Conservation (phyloP, 1,284 basidiomycete species). For the Erythrobasidium hasegawianum region DNA sequence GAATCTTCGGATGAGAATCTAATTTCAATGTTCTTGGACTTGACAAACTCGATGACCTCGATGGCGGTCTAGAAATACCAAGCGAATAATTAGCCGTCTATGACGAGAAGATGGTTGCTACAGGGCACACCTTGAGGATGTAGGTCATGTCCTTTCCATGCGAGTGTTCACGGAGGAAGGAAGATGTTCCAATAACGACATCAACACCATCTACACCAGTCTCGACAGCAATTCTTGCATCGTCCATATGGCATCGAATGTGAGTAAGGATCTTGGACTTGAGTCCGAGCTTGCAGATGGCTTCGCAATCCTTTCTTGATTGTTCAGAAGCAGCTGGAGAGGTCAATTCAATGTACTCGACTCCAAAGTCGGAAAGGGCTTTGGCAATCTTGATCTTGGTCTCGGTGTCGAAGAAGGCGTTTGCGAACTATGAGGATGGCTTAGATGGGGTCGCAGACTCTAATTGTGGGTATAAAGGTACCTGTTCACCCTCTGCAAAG, state of each 20-base stretch:
- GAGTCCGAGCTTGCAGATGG: conserved; percentile 98
- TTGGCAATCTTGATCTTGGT: conserved; percentile 99
- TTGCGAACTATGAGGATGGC: conserved; percentile 68
- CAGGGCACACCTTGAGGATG: conserved; percentile 73
- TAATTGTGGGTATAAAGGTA: neutral
- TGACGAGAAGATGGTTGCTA: too few species aligned
- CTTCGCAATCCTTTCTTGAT: conserved; percentile 89
- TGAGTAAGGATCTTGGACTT: conserved; percentile 97
- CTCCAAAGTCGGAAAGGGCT: conserved; percentile 92
- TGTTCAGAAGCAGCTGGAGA: conserved; percentile 98
- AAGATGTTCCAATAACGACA: conserved; percentile 98
- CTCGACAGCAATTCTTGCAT: conserved; percentile 96
- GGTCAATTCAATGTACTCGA: conserved; percentile 99
- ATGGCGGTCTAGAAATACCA: conserved; percentile 57
- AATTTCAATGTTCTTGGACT: conserved; percentile 99
- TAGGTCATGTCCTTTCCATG: conserved; percentile 99
- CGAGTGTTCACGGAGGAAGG: conserved; percentile 98
- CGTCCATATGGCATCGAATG: conserved; percentile 99
- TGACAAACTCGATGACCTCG: conserved; percentile 98
- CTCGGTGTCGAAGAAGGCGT: conserved; percentile 98
- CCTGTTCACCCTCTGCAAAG: conserved; percentile 76
- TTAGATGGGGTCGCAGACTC: neutral
- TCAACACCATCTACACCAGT: conserved; percentile 99
- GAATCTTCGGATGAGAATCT: conserved; percentile 99
- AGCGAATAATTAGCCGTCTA: too few species aligned